Conservation (phyloP, 2,329 filamentous ascomycete genomes). For the Cladobotryum protrusum region DNA sequence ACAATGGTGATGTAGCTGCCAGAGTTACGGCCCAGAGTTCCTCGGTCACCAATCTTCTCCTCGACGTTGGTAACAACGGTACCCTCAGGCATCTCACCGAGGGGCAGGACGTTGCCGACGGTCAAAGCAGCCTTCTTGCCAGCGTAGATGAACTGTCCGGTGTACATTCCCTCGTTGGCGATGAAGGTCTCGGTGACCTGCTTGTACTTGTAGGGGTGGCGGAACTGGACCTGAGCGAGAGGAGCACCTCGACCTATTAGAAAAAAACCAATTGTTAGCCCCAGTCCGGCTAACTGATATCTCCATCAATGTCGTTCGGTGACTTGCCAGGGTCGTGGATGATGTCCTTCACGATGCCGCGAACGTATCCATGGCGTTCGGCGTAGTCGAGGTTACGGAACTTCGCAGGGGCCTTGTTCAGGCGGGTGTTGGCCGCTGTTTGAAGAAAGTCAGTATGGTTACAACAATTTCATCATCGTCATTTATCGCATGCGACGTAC, state of each 20-base stretch:
- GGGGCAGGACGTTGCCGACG: conserved; percentile 94
- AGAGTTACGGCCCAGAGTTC: conserved; percentile 90
- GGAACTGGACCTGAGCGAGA: conserved; percentile 94
- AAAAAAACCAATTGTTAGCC: conserved; percentile 22
- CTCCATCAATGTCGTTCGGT: conserved; percentile 14
- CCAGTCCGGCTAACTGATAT: conserved; percentile 13
- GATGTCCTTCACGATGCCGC: conserved; percentile 97
- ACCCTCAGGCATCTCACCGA: conserved; percentile 94
- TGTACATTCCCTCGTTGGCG: conserved; percentile 99
- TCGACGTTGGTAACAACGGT: conserved; percentile 99
- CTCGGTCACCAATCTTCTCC: conserved; percentile 97
- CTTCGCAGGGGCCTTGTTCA: conserved; percentile 80
- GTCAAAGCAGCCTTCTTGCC: conserved; percentile 97
- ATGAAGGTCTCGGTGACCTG: conserved; percentile 98
- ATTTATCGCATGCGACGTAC: conserved; percentile 31
- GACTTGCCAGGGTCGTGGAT: conserved; percentile 85
- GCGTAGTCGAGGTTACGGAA: conserved; percentile 96
- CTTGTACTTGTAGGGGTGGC: conserved; percentile 98
- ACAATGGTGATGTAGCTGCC: conserved; percentile 99
- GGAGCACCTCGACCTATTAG: conserved; percentile 73
- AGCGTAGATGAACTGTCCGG: conserved; percentile 99
- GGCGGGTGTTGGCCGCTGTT: conserved; percentile 72
- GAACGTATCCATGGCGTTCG: conserved; percentile 95
- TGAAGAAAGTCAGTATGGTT: conserved; percentile 25
- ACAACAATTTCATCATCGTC: conserved; percentile 16